Evolutionary conservation across 768 basidiomycete genomes (phyloP), one percentile per base, ranked within the genome.

Genomic region (Mrakia hoshinonis): DNA sequence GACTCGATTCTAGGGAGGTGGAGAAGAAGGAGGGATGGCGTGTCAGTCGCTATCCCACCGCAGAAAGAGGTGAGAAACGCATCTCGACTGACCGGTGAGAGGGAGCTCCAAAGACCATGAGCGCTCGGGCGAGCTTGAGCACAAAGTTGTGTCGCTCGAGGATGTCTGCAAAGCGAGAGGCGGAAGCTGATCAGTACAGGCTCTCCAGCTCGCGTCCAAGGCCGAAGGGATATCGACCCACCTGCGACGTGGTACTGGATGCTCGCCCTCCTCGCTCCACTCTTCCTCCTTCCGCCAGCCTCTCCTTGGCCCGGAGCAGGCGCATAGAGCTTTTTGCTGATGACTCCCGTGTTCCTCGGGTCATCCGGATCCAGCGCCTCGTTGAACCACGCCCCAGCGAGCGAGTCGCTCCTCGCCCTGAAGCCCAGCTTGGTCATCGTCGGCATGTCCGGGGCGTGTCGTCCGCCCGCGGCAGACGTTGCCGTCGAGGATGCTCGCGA

Each of bases 181-280:
- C 29, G 51, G n/a, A n/a, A n/a, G n/a, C n/a, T n/a, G n/a, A n/a
- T n/a, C n/a, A n/a, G n/a, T n/a, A n/a, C n/a, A n/a, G n/a, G n/a
- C n/a, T n/a, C n/a, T n/a, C n/a, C n/a, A n/a, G n/a, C n/a, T n/a
- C n/a, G n/a, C n/a, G n/a, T n/a, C n/a, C n/a, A n/a, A n/a, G n/a
- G n/a, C n/a, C n/a, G n/a, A n/a, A n/a, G n/a, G n/a, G n/a, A n/a
- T n/a, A n/a, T n/a, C n/a, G n/a, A 75, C 75, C 72, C 69, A 77
- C 77, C 77, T 10, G 75, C 73, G 51, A 78, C 77, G 47, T 78
- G 76, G 22, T 74, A 65, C 55, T 78, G 76, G 29, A 78, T 78
- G 12, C 69, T 72, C 12, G 74, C 75, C 60, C 74, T 68, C 29
- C 75, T 65, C 34, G 70, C 73, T 29, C 70, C 64, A 10, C 49